phyloP scores from a whole-genome alignment of 2,329 filamentous ascomycete species.

The Fusarium solani-melongenae region DNA sequence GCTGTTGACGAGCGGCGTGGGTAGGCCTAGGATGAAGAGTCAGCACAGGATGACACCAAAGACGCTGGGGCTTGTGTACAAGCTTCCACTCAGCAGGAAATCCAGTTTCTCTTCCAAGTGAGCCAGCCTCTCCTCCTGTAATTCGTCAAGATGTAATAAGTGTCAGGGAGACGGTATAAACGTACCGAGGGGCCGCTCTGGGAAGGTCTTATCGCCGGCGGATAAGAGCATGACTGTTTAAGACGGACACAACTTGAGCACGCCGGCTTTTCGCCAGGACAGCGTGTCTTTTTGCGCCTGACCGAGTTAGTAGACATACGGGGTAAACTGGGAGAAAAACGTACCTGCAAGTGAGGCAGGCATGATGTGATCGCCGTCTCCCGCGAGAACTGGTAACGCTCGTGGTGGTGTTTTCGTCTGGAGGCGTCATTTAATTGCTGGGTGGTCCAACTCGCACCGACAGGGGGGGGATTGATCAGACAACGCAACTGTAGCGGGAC shows the following conservation, averaged over 20 bases:
- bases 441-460: neutral
- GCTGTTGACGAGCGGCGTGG: constrained; percentile 34
- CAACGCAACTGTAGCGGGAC: neutral
- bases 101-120: constrained; percentile 64
- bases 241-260: constrained; percentile 63
- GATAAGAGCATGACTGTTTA: constrained; percentile 59
- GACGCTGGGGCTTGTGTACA: constrained; percentile 35
- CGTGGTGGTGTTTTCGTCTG: constrained; percentile 43
- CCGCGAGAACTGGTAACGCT: constrained; percentile 41
- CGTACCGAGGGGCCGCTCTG: constrained; percentile 58
- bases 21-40: constrained; percentile 46
- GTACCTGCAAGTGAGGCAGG: constrained; percentile 61
- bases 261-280: constrained; percentile 62
- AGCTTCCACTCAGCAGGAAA: constrained; percentile 57
- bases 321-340: constrained; percentile 10
- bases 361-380: constrained; percentile 54
- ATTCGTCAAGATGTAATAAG: constrained; percentile 31
- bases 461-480: neutral
- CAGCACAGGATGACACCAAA: constrained; percentile 38
- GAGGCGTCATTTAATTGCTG: constrained; percentile 45
- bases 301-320: neutral
- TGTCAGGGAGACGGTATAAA: constrained; percentile 10
- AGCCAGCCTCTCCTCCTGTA: constrained; percentile 61
- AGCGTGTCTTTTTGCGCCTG: constrained; percentile 62
- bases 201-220: constrained; percentile 50